A percentile compares a stretch with the other conserved stretches of the same genome.
Evolutionary conservation across 805 yeast species (phyloP).

Genomic region (Metschnikowia santaceciliae): DNA sequence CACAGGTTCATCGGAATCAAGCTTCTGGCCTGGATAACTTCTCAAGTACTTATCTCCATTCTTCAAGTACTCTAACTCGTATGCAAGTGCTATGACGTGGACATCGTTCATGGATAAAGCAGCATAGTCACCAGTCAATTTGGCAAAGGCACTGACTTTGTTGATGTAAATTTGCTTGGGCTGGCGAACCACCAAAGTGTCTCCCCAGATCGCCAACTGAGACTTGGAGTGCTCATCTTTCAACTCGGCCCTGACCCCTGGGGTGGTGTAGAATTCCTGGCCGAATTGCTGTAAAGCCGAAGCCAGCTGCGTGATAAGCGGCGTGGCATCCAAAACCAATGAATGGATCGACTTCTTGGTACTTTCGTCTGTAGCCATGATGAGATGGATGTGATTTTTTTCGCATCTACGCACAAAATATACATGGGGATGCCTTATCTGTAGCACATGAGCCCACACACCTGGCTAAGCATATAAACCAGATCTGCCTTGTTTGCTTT

Average conservation of each 20-base stretch:
- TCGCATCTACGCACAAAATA: conserved; percentile 3
- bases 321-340: conserved; percentile 78
- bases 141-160: conserved; percentile 71
- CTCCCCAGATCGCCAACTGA: conserved; percentile 79
- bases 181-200: conserved; percentile 63
- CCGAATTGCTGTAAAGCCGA: conserved; percentile 71
- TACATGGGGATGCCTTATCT: conserved; percentile 1
- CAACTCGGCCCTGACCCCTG: conserved; percentile 84
- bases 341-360: conserved; percentile 10
- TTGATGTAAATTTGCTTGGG: conserved; percentile 65
- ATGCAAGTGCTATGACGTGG: conserved; percentile 86
- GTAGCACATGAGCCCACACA: background rate
- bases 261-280: conserved; percentile 74
- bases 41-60: conserved; percentile 70
- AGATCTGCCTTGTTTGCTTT: too few species aligned
- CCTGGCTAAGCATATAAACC: too few species aligned
- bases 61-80: conserved; percentile 78
- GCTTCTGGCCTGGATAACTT: conserved; percentile 64
- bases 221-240: conserved; percentile 80
- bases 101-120: conserved; percentile 90
- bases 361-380: background rate
- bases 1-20: conserved; percentile 21
- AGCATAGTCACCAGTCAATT: conserved; percentile 83
- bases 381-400: conserved; percentile 2
- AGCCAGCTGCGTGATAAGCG: conserved; percentile 81